These are phyloP conservation scores for Kokia cookei DNA, from an alignment of 441 rosid species.

Conservation along the genomic window DNA sequence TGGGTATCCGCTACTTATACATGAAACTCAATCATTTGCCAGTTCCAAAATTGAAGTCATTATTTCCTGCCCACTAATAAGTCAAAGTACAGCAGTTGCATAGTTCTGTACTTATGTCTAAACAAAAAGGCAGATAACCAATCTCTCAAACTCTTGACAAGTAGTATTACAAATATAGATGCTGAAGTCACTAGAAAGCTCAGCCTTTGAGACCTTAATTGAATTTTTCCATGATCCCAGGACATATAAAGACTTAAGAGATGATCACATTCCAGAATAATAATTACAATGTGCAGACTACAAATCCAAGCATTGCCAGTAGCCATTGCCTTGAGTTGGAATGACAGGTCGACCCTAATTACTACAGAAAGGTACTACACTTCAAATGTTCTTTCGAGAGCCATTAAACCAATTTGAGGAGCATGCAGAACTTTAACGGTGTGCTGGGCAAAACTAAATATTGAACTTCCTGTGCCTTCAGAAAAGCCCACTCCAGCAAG, in stretches of 20 bases:
- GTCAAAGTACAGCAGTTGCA: neutral
- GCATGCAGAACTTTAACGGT: constrained; percentile 34
- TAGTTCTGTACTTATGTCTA: neutral
- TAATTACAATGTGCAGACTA: constrained; percentile 24
- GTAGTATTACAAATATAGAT: constrained; percentile 1
- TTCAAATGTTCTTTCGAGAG: constrained; percentile 17
- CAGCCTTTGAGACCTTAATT: constrained; percentile 7
- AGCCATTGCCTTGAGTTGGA: constrained; percentile 24
- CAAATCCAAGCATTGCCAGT: constrained; percentile 19
- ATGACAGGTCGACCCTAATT: constrained; percentile 22
- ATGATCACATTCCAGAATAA: constrained; percentile 11
- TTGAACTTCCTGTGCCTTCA: constrained; percentile 33
- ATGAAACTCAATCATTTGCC: neutral
- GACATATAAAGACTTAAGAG: constrained; percentile 1
- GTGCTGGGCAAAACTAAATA: constrained; percentile 21
- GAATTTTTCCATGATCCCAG: neutral
- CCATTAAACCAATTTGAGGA: constrained; percentile 29
- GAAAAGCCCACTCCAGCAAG: constrained; percentile 33
- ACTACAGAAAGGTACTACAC: constrained; percentile 16
- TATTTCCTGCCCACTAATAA: neutral
- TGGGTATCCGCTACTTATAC: neutral
- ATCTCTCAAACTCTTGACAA: constrained; percentile 1
- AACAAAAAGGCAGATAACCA: neutral
- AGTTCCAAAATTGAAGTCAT: neutral
- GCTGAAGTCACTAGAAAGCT: neutral